Conservation (phyloP, 148 eudicot species). For the Cornus kousa region DNA sequence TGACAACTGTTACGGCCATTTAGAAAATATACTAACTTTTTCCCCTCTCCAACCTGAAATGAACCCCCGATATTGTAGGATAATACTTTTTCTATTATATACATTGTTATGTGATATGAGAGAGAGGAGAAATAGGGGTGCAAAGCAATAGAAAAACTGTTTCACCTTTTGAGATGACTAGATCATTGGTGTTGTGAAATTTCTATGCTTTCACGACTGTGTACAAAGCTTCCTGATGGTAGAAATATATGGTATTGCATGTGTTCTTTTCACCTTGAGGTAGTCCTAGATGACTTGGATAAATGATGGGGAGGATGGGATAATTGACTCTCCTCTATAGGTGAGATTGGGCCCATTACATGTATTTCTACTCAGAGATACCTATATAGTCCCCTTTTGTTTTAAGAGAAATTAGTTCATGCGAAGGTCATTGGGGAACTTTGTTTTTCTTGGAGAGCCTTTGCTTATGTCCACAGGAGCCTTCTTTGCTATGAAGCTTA, state of each 20-base stretch:
- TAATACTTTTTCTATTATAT: too few species aligned
- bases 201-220: background rate
- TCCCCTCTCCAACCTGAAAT: background rate
- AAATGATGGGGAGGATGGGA: background rate
- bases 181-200: background rate
- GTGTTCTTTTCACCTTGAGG: background rate
- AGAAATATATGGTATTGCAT: background rate
- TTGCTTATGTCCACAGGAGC: too few species aligned
- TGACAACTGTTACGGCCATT: too few species aligned
- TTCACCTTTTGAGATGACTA: background rate
- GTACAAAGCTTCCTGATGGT: background rate
- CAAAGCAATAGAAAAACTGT: background rate
- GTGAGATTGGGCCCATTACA: too few species aligned
- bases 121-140: background rate
- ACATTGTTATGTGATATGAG: background rate
- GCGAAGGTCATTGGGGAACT: too few species aligned
- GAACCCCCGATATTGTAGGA: background rate
- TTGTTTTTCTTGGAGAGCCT: too few species aligned
- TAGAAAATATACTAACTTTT: too few species aligned
- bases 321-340: background rate
- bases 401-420: too few species aligned
- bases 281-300: too few species aligned
- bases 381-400: too few species aligned
- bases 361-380: too few species aligned
- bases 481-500: too few species aligned